Evolutionary conservation across 139 green algal genomes (phyloP), one percentile per base, ranked within the genome.

Genomic region (Ettlia oleoabundans): DNA sequence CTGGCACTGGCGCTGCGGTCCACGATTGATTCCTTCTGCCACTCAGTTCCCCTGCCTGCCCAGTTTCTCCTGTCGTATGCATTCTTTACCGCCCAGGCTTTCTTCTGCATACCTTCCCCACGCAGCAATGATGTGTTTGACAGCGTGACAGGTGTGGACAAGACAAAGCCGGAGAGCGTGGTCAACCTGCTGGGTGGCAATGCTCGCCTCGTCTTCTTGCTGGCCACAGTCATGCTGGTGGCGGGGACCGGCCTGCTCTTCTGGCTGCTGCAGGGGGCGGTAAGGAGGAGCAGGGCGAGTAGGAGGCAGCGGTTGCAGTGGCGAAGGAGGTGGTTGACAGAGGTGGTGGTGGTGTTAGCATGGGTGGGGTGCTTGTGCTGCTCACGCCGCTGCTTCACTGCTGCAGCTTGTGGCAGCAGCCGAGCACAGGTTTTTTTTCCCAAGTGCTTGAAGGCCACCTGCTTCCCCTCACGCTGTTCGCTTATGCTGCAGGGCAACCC

Each of bases 51-150:
- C n/a, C n/a, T n/a, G n/a, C n/a, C n/a, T n/a, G n/a, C n/a, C n/a
- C n/a, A n/a, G n/a, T n/a, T n/a, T n/a, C n/a, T n/a, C n/a, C n/a
- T n/a, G n/a, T n/a, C n/a, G n/a, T n/a, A n/a, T n/a, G n/a, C n/a
- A n/a, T n/a, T n/a, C n/a, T n/a, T n/a, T n/a, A n/a, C 47, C 63
- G 30, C 26, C 63, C 5, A 10, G 13, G n/a, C n/a, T n/a, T 30
- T 4, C 63, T 10, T 41, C n/a, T 28, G 58, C 58, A 30, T 15
- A 58, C 63, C 58, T 13, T n/a, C 30, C 30, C 32, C 63, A 32
- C 84, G 80, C 91, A 98, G 94, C 84, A 99, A 99, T 77, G 97
- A 99, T 76, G 94, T 90, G 1, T 98, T 97, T 90, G 97, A 99
- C 87, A 84, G 93, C 22, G 51, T 87, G 1, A 99, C 95, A 9